Evolutionary conservation across 345 rosid species (phyloP).

Genomic region (Citrus medica): DNA sequence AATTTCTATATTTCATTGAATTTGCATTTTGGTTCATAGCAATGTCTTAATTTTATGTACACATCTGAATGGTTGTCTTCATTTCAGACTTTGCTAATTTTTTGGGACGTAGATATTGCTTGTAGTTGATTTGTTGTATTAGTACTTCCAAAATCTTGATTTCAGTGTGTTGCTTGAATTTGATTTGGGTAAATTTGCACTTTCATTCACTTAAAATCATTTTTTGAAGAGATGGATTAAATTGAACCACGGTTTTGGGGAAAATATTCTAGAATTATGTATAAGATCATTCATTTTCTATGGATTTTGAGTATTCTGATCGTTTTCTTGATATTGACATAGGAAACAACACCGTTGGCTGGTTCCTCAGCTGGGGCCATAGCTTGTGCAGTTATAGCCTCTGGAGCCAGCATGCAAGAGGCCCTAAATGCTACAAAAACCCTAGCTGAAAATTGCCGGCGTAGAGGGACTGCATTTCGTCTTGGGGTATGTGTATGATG

Average conservation of each 20-base stretch:
- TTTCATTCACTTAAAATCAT: not conserved
- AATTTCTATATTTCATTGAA: not conserved
- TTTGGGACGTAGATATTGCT: not conserved
- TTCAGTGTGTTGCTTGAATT: not conserved
- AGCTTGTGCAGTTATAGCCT: slow-evolving; percentile 77
- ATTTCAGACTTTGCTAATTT: not conserved
- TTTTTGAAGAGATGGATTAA: not conserved
- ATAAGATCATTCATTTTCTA: not conserved
- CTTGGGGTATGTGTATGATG: slow-evolving; percentile 66
- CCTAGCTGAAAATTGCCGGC: slow-evolving; percentile 75
- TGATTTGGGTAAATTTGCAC: not conserved
- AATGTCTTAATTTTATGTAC: not conserved
- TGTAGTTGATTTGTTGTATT: not conserved
- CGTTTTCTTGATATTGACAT: slow-evolving; percentile 4
- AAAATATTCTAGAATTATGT: not conserved
- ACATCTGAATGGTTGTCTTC: not conserved
- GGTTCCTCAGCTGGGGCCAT: slow-evolving; percentile 97
- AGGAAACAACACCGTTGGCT: slow-evolving; percentile 92
- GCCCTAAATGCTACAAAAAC: slow-evolving; percentile 67
- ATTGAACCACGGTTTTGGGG: not conserved
- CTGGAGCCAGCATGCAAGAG: slow-evolving; percentile 73
- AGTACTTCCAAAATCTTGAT: not conserved
- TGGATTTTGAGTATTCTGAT: not conserved
- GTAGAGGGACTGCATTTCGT: slow-evolving; percentile 87
- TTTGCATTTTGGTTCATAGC: not conserved